Conservation (phyloP, 148 eudicot species). For the Vaccinium myrtillus region DNA sequence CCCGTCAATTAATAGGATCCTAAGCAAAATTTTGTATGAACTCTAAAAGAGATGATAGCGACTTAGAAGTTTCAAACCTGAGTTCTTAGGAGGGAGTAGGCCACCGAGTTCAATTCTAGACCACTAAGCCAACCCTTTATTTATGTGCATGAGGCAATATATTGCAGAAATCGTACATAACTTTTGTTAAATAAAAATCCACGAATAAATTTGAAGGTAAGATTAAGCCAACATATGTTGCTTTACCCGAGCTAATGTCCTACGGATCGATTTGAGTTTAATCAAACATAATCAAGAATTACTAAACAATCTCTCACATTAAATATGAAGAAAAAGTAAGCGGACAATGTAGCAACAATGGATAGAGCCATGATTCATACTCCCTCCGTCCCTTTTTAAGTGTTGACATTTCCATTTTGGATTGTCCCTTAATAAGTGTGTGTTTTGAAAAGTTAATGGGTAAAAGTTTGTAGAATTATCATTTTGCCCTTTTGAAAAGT, state of each 20-base stretch:
- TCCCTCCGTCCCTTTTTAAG: too few relatives aligned
- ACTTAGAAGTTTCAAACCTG: neutral
- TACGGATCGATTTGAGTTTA: neutral
- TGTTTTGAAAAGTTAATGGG: too few relatives aligned
- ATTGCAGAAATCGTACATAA: too few relatives aligned
- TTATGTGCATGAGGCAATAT: too few relatives aligned
- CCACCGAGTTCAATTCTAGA: neutral
- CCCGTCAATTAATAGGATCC: too few relatives aligned
- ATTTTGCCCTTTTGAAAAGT: too few relatives aligned
- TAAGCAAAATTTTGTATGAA: neutral
- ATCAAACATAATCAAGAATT: neutral
- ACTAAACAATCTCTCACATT: neutral
- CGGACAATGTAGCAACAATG: neutral
- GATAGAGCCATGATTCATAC: constrained; percentile 16
- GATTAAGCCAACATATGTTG: neutral
- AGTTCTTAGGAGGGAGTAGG: neutral
- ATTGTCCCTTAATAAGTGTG: too few relatives aligned
- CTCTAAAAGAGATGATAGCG: neutral
- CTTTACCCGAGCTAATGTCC: neutral
- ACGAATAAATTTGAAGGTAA: too few relatives aligned
- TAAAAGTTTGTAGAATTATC: too few relatives aligned
- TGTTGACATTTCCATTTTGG: too few relatives aligned
- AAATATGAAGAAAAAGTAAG: neutral
- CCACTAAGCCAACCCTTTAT: neutral
- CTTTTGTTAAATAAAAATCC: too few relatives aligned